These are phyloP conservation scores for Pichia kluyveri DNA, from an alignment of 805 yeast genomes.

Conservation along the genomic window DNA sequence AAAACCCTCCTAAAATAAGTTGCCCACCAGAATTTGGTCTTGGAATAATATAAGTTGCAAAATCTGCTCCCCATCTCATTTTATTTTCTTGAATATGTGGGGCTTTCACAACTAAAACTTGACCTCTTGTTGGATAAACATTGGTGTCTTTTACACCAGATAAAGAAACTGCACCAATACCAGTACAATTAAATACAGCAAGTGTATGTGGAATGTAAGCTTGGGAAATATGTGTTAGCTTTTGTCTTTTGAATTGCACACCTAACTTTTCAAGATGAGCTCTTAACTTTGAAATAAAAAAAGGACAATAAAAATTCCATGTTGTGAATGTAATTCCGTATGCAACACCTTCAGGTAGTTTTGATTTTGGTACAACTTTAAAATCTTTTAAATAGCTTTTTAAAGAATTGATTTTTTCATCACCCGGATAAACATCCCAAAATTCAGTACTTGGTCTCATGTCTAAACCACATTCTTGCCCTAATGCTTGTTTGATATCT, in stretches of 20 bases:
- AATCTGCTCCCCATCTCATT: slow-evolving; percentile 48
- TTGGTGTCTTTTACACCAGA: slow-evolving; percentile 56
- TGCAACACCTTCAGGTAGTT: slow-evolving; percentile 41
- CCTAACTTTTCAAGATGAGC: slow-evolving; percentile 36
- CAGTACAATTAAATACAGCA: slow-evolving; percentile 65
- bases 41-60: slow-evolving; percentile 62
- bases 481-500: slow-evolving; percentile 34
- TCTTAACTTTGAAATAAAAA: slow-evolving; percentile 40
- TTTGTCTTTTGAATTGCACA: slow-evolving; percentile 39
- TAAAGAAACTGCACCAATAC: slow-evolving; percentile 52
- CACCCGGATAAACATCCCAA: slow-evolving; percentile 43
- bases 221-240: slow-evolving; percentile 44
- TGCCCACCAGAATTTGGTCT: slow-evolving; percentile 58
- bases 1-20: slow-evolving; percentile 64
- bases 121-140: slow-evolving; percentile 71
- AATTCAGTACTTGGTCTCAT: slow-evolving; percentile 43
- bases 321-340: slow-evolving; percentile 50
- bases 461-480: slow-evolving; percentile 44
- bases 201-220: slow-evolving; percentile 34
- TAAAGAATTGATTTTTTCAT: slow-evolving; percentile 39
- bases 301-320: slow-evolving; percentile 68
- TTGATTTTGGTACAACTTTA: slow-evolving; percentile 24
- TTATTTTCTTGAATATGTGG: slow-evolving; percentile 54
- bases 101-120: slow-evolving; percentile 61
- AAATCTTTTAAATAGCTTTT: slow-evolving; percentile 41